Percentiles rank a stretch among this genome's conserved stretches.
Evolutionary conservation across 345 rosid genomes (phyloP).

Genomic region (Brassica cretica): DNA sequence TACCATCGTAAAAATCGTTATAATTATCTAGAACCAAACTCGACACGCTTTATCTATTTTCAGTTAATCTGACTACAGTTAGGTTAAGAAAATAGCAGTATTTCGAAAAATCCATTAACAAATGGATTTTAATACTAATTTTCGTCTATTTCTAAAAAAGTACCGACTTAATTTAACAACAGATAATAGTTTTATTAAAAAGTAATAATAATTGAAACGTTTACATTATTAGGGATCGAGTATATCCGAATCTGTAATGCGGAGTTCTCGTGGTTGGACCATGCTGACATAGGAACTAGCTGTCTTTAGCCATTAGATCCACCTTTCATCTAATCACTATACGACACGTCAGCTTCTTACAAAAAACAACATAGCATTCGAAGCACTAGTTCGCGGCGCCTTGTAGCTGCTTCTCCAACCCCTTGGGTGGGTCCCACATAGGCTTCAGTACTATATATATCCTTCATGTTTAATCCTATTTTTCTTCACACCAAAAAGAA

Average conservation of each 20-base stretch:
- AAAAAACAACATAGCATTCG: conserved; percentile 20
- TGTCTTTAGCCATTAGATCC: conserved; percentile 37
- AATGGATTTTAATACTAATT: conserved; percentile 5
- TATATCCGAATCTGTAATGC: conserved; percentile 47
- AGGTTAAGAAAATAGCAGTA: conserved; percentile 3
- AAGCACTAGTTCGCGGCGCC: conserved; percentile 52
- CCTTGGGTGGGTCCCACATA: conserved; percentile 21
- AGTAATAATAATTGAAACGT: conserved; percentile 1
- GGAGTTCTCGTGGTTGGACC: conserved; percentile 35
- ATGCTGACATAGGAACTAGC: conserved; percentile 47
- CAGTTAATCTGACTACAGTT: neutral
- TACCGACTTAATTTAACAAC: neutral
- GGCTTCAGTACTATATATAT: conserved; percentile 28
- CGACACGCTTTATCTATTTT: conserved; percentile 14
- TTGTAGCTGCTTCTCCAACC: conserved; percentile 52
- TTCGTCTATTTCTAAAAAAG: neutral
- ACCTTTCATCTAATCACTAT: neutral
- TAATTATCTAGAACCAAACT: neutral
- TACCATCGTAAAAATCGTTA: neutral
- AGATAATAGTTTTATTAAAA: neutral
- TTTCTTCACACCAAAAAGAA: neutral
- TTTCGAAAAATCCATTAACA: neutral
- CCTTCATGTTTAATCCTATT: neutral
- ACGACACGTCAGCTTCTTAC: conserved; percentile 41
- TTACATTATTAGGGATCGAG: conserved; percentile 34